Evolutionary conservation across 202 grass and related monocot species (phyloP).

Genomic region (Carex arenaria): DNA sequence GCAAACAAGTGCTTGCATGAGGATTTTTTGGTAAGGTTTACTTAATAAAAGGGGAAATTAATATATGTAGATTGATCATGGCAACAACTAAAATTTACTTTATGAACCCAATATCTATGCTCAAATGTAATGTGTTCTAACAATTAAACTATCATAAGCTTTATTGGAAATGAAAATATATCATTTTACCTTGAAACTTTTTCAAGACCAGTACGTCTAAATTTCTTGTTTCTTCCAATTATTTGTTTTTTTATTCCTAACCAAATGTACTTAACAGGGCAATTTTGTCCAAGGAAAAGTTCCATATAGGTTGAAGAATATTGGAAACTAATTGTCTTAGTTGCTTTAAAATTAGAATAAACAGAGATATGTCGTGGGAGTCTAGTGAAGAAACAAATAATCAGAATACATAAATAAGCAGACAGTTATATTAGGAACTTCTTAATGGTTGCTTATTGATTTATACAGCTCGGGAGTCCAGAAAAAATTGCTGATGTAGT

Average conservation of each 20-base stretch:
- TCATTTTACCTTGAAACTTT: neutral
- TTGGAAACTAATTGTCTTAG: neutral
- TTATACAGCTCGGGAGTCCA: constrained; percentile 60
- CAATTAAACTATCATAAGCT: neutral
- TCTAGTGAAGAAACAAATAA: neutral
- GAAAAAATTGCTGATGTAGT: constrained; percentile 24
- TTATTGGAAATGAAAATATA: neutral
- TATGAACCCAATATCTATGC: neutral
- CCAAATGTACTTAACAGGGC: neutral
- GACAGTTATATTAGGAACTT: neutral
- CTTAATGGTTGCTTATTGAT: neutral
- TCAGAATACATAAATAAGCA: neutral
- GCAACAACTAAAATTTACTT: neutral
- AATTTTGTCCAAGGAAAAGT: neutral
- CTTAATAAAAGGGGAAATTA: neutral
- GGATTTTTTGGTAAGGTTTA: constrained; percentile 55
- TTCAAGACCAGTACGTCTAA: neutral
- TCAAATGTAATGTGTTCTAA: neutral
- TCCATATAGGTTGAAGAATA: neutral
- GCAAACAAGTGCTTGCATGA: constrained; percentile 41
- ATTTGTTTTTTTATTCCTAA: neutral
- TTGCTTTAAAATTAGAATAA: neutral
- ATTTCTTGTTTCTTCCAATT: neutral
- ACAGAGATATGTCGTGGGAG: neutral
- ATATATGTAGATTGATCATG: neutral